Base-by-base conservation (phyloP, 23 red algal genomes). In the Agarophyton chilense region DNA sequence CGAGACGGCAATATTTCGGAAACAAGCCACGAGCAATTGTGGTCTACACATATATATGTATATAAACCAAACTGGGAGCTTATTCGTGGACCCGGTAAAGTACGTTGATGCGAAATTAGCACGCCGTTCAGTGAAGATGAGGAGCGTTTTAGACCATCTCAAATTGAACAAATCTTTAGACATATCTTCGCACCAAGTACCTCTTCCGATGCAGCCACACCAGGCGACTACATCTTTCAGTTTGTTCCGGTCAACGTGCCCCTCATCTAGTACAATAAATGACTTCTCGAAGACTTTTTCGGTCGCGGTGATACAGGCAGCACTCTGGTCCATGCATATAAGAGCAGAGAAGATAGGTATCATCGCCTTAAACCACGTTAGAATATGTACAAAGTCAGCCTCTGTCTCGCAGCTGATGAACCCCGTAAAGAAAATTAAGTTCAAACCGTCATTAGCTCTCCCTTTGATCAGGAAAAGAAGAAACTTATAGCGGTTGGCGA, bases 211-310 rank as follows among this genome's bases (percentile, higher is more conserved):
- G n/a, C n/a, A n/a, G n/a, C n/a, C n/a, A n/a, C n/a, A n/a, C n/a
- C n/a, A n/a, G n/a, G n/a, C 52, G 31, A 42, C 13, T 28, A 42
- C 53, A 28, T 81, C 43, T 1, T 14, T 63, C 25, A 35, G 61
- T 57, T 42, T 25, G 0, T 29, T 81, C 0, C 63, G 52, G 31
- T 81, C 19, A 28, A 81, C 7, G 35, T 81, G 55, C 77, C 2
- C 19, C 22, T 81, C 41, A 1, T 81, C 24, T 0, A 81, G 34
- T 4, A 11, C 10, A 39, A 81, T 60, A 26, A 55, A 79, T 5
- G 74, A 79, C 24, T 28, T 79, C 43, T 31, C 26, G 26, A 55
- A 79, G 45, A 79, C 2, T 39, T 53, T 79, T 79, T 79, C 47
- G 4, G 74, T 79, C 7, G 74, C 74, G 11, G 74, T 35, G 17